Evolutionary conservation across 345 rosid species (phyloP), one percentile per base, ranked within the genome.

Genomic region (Eucalyptus camaldulensis): DNA sequence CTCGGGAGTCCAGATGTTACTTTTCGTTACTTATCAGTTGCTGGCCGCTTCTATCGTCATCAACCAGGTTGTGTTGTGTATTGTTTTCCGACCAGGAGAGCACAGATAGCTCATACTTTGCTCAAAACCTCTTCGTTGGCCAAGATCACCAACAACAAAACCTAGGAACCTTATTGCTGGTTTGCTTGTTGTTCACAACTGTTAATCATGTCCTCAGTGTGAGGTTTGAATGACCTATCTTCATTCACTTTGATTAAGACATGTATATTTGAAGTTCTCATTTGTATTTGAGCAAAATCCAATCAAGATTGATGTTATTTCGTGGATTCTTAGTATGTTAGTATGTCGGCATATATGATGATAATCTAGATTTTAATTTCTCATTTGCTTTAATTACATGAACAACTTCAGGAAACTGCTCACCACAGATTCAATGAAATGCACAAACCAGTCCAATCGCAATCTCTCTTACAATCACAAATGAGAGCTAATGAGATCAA

Each of bases 251-350:
- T 56, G 24, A 56, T 24, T 9, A 56, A 56, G 62, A 56, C 6
- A 56, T 22, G 5, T 56, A 56, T 56, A 2, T 56, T 56, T 56
- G 62, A 56, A 56, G 27, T 21, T 56, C 62, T 24, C 62, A 9
- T 56, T 56, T 56, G 0, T 22, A 0, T 56, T 56, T 9, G 13
- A 56, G 62, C 62, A 56, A 56, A 56, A 56, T 56, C 27, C 62
- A 56, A 21, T 56, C 29, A 56, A 56, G 13, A 0, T 22, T 56
- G 3, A 22, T 56, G 29, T 56, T 2, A 56, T 24, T 8, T 22
- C 6, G 0, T 56, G 0, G 1, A 24, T 56, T 56, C 1, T 56
- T 0, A 24, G 1, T 54, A 49, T 49, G 51, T 15, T 0, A 50
- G 53, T 49, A 54, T 54, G 60, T 24, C 0, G 4, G 13, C 29